Conservation (phyloP, 2,329 filamentous ascomycete genomes). For the Hypoxylon sp. region DNA sequence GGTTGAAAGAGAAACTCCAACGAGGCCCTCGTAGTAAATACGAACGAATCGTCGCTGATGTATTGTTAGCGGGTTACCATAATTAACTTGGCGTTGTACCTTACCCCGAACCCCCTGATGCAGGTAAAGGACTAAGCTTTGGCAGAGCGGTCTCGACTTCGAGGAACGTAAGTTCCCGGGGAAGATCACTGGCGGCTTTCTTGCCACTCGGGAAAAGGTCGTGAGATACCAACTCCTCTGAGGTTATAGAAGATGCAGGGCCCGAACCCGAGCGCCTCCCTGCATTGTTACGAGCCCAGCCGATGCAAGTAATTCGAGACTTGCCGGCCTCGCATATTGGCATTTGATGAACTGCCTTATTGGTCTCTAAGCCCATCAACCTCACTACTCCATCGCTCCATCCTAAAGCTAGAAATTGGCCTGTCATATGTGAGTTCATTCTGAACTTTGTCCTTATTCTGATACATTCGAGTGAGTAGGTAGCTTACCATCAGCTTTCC, state of each 20-base stretch:
- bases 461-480: not conserved
- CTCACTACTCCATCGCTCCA: conserved; percentile 87
- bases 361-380: conserved; percentile 83
- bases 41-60: conserved; percentile 66
- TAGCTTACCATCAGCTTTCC: conserved; percentile 76
- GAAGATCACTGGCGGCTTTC: conserved; percentile 68
- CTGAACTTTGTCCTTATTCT: not conserved
- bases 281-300: conserved; percentile 65
- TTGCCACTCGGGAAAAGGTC: conserved; percentile 50
- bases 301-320: conserved; percentile 66
- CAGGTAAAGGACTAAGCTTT: conserved; percentile 79
- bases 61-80: conserved; percentile 40
- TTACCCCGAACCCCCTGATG: conserved; percentile 74
- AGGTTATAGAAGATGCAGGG: conserved; percentile 46
- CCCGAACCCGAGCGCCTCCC: conserved; percentile 49
- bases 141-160: conserved; percentile 84
- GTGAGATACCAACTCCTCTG: conserved; percentile 53
- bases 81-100: conserved; percentile 49
- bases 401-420: conserved; percentile 83
- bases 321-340: conserved; percentile 63
- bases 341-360: conserved; percentile 84
- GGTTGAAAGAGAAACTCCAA: conserved; percentile 79
- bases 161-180: conserved; percentile 78
- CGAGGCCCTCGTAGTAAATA: conserved; percentile 78
- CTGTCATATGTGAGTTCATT: conserved; percentile 57